These are phyloP conservation scores for Candida smagusa DNA, from an alignment of 1,139 yeast genomes.

Conservation along the genomic window DNA sequence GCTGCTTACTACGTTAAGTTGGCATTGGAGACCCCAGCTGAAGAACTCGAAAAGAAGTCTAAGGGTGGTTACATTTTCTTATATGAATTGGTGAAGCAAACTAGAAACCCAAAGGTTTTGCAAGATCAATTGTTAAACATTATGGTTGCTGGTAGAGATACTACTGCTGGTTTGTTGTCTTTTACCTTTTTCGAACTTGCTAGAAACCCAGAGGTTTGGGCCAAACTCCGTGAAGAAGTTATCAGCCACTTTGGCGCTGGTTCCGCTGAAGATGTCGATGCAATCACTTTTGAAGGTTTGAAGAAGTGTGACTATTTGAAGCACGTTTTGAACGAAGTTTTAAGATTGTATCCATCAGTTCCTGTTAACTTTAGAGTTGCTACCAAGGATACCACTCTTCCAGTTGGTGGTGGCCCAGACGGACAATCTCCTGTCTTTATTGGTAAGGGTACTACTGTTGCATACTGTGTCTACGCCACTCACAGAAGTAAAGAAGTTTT, in stretches of 20 bases:
- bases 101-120: conserved; percentile 46
- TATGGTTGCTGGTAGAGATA: conserved; percentile 55
- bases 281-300: conserved; percentile 20
- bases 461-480: conserved; percentile 19
- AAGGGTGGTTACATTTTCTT: conserved; percentile 47
- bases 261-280: conserved; percentile 13
- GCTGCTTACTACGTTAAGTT: conserved; percentile 24
- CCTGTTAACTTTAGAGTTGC: conserved; percentile 24
- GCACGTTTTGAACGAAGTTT: conserved; percentile 21
- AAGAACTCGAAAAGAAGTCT: conserved; percentile 30
- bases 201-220: conserved; percentile 38
- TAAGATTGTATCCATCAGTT: conserved; percentile 27
- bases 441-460: conserved; percentile 21
- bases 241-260: conserved; percentile 29
- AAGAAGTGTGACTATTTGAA: conserved; percentile 25
- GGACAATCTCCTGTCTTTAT: conserved; percentile 18
- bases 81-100: conserved; percentile 49
- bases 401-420: conserved; percentile 24
- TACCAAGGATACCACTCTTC: conserved; percentile 22
- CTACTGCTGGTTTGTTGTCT: conserved; percentile 54
- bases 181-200: conserved; percentile 47
- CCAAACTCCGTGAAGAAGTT: conserved; percentile 38
- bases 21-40: conserved; percentile 19
- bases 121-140: conserved; percentile 52
- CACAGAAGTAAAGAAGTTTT: conserved; percentile 19